Conservation (phyloP, 208 protist genomes). For the Trypanosomatidae sp. region DNA sequence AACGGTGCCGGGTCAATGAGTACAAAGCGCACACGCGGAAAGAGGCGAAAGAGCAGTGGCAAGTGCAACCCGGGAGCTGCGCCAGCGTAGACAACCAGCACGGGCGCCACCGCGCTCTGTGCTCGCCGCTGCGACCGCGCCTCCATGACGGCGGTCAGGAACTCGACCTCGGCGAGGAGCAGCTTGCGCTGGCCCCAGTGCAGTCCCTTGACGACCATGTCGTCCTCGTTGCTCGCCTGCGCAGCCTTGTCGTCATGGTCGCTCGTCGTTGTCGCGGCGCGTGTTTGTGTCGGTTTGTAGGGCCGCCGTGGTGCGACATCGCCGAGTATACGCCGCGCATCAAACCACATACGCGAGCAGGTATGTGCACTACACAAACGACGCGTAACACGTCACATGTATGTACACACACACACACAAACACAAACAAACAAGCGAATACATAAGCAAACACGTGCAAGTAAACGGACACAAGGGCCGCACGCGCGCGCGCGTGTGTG, state of each 20-base stretch:
- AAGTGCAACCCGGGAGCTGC: constrained; percentile 91
- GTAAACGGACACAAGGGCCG: too few relatives aligned
- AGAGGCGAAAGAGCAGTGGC: constrained; percentile 71
- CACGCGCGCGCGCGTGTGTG: too few relatives aligned
- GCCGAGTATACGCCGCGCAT: constrained; percentile 13
- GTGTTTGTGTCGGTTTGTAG: constrained; percentile 64
- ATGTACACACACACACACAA: neutral
- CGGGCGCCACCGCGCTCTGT: constrained; percentile 5
- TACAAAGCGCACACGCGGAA: constrained; percentile 64
- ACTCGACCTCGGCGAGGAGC: constrained; percentile 90
- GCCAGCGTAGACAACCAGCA: constrained; percentile 88
- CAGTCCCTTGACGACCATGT: constrained; percentile 49
- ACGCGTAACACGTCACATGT: neutral
- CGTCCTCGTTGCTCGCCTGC: constrained; percentile 16
- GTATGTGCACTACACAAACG: neutral
- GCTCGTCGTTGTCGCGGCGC: too few relatives aligned
- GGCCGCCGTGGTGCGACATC: constrained; percentile 17
- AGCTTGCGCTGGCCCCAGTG: constrained; percentile 95
- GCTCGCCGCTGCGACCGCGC: neutral
- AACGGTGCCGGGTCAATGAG: constrained; percentile 91
- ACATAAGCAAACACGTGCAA: neutral
- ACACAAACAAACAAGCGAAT: neutral
- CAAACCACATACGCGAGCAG: constrained; percentile 28
- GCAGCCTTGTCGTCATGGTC: too few relatives aligned
- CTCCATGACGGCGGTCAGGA: constrained; percentile 46